These are phyloP conservation scores for Plectosphaerella sp. DNA, from an alignment of 2,329 filamentous ascomycete genomes.

Conservation along the genomic window DNA sequence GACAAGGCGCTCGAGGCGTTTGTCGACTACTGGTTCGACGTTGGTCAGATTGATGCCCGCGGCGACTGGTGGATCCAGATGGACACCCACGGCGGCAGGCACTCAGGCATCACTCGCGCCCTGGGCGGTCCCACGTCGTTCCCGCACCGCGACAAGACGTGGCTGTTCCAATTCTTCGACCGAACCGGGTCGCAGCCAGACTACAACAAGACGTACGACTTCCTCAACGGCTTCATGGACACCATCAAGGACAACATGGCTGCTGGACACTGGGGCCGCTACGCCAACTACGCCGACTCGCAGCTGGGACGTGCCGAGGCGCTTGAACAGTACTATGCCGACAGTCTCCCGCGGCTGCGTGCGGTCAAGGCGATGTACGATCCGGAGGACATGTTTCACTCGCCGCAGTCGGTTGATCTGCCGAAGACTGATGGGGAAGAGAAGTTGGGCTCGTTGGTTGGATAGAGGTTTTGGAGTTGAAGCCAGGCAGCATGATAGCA, in stretches of 20 bases:
- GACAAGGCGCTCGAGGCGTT: slow-evolving; percentile 16
- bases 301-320: slow-evolving; percentile 40
- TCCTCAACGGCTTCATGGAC: slow-evolving; percentile 36
- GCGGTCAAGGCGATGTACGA: slow-evolving; percentile 33
- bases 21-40: slow-evolving; percentile 19
- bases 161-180: slow-evolving; percentile 44
- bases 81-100: slow-evolving; percentile 27
- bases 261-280: slow-evolving; percentile 38
- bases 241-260: slow-evolving; percentile 27
- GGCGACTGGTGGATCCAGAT: slow-evolving; percentile 27
- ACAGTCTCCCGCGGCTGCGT: slow-evolving; percentile 28
- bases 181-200: neutral
- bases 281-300: slow-evolving; percentile 50
- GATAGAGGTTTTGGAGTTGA: too few relatives aligned
- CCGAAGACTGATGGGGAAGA: too few relatives aligned
- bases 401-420: slow-evolving; percentile 24
- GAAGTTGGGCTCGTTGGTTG: too few relatives aligned
- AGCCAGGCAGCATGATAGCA: too few relatives aligned
- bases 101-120: slow-evolving; percentile 28
- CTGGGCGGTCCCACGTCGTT: slow-evolving; percentile 25
- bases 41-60: slow-evolving; percentile 14
- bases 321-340: slow-evolving; percentile 43
- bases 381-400: slow-evolving; percentile 35
- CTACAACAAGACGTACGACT: slow-evolving; percentile 10
- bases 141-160: slow-evolving; percentile 37